phyloP scores from a whole-genome alignment of 2,329 filamentous ascomycete genomes.

The Cladorrhinum sp. region DNA sequence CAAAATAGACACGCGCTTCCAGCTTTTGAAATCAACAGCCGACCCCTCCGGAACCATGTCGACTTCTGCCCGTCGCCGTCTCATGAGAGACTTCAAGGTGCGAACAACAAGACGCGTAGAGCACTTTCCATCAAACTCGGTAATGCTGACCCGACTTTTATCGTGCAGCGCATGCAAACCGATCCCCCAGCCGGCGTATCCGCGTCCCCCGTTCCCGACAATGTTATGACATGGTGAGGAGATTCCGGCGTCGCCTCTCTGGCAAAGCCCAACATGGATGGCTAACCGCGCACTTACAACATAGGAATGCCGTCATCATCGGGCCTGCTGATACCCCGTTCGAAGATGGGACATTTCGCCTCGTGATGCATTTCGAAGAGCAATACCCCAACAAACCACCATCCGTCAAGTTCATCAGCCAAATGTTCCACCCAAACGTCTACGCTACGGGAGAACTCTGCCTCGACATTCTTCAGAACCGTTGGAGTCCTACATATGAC shows the following conservation, averaged over 20 bases:
- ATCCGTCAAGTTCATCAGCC: slow-evolving; percentile 95
- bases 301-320: slow-evolving; percentile 97
- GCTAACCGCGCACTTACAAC: slow-evolving; percentile 2
- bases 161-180: slow-evolving; percentile 88
- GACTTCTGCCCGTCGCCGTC: slow-evolving; percentile 86
- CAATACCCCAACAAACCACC: slow-evolving; percentile 98
- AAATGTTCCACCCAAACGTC: slow-evolving; percentile 99
- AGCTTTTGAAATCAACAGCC: background rate
- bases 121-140: background rate
- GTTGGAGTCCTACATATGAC: slow-evolving; percentile 98
- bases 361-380: slow-evolving; percentile 99
- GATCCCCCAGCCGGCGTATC: slow-evolving; percentile 96
- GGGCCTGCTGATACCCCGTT: slow-evolving; percentile 95
- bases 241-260: background rate
- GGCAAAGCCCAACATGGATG: slow-evolving; percentile 2
- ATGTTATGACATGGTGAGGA: slow-evolving; percentile 89
- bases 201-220: slow-evolving; percentile 90
- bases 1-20: background rate
- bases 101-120: slow-evolving; percentile 12
- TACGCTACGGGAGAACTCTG: slow-evolving; percentile 96
- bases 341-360: slow-evolving; percentile 94
- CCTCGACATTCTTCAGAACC: slow-evolving; percentile 93
- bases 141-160: slow-evolving; percentile 10
- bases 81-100: slow-evolving; percentile 99
- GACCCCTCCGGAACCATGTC: slow-evolving; percentile 50